Percentiles rank a stretch among this genome's conserved stretches.
phyloP scores from a whole-genome alignment of 1,284 basidiomycete species.

The Ganoderma lucidum region DNA sequence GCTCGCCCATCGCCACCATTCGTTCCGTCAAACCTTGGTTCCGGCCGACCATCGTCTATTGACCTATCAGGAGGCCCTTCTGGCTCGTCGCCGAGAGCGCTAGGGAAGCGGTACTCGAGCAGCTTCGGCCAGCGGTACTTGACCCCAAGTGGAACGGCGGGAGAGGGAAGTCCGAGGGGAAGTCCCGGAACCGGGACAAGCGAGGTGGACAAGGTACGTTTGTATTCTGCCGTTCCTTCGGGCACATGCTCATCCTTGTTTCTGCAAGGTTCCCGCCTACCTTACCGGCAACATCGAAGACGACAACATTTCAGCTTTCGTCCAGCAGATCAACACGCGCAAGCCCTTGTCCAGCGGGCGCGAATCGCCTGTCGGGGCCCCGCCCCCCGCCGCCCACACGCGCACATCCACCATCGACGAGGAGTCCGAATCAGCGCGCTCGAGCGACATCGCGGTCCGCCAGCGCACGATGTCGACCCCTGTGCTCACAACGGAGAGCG shows the following conservation, averaged over 20 bases:
- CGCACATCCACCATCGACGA: constrained; percentile 29
- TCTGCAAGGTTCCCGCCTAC: constrained; percentile 50
- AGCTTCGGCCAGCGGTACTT: constrained; percentile 76
- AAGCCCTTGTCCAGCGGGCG: constrained; percentile 60
- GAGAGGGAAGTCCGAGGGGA: constrained; percentile 51
- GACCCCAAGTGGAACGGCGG: constrained; percentile 46
- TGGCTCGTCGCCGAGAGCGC: constrained; percentile 37
- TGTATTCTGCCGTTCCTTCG: neutral
- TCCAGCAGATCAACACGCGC: constrained; percentile 74
- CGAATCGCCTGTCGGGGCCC: constrained; percentile 16
- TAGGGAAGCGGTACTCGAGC: constrained; percentile 58
- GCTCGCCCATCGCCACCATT: constrained; percentile 54
- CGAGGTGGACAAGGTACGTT: constrained; percentile 46
- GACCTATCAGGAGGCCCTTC: constrained; percentile 33
- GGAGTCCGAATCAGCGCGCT: constrained; percentile 21
- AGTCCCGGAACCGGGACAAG: constrained; percentile 49
- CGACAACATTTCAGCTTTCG: constrained; percentile 78
- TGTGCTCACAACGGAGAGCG: constrained; percentile 65
- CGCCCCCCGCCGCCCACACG: neutral
- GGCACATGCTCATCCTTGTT: constrained; percentile 9
- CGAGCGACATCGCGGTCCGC: constrained; percentile 21
- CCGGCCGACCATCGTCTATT: constrained; percentile 45
- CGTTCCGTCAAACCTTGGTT: constrained; percentile 57
- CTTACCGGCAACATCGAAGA: constrained; percentile 65
- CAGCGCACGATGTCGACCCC: constrained; percentile 34